A percentile compares a stretch with the other conserved stretches of the same genome.
These are phyloP conservation scores for Epichloe gansuensis DNA, from an alignment of 2,329 filamentous ascomycete species.

Conservation along the genomic window DNA sequence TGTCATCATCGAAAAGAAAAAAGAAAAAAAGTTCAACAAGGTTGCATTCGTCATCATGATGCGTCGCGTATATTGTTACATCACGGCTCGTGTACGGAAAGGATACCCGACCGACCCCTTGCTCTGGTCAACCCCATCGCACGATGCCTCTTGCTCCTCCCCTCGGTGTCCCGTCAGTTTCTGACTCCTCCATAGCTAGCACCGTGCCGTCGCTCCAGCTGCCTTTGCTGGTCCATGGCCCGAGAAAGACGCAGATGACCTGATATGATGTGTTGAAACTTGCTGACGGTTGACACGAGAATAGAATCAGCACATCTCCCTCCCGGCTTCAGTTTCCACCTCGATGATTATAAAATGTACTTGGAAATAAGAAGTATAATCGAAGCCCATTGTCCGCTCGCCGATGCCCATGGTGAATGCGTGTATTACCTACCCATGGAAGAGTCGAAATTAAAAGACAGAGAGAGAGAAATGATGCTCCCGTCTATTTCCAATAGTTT, in stretches of 20 bases:
- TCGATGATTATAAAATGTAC: neutral
- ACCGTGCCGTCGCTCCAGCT: too few species aligned
- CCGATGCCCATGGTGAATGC: neutral
- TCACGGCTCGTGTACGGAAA: neutral
- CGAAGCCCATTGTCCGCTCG: neutral
- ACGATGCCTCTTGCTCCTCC: too few species aligned
- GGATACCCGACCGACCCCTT: neutral
- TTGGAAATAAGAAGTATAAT: neutral
- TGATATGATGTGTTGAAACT: neutral
- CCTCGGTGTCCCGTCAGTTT: too few species aligned
- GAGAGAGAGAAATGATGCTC: neutral
- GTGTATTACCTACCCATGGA: neutral
- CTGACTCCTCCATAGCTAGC: too few species aligned
- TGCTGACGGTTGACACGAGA: neutral
- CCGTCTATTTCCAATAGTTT: neutral
- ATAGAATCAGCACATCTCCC: neutral
- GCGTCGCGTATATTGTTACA: neutral
- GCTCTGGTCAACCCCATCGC: too few species aligned
- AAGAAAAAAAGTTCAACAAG: neutral
- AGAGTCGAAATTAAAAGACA: neutral
- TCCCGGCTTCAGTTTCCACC: neutral
- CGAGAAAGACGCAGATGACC: too few species aligned
- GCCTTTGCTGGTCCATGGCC: too few species aligned
- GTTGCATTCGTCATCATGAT: neutral
- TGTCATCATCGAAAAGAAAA: too few species aligned